A percentile compares a stretch with the other conserved stretches of the same genome.
Evolutionary conservation across 1,139 yeast genomes (phyloP).

Genomic region (Kodamaea ohmeri): DNA sequence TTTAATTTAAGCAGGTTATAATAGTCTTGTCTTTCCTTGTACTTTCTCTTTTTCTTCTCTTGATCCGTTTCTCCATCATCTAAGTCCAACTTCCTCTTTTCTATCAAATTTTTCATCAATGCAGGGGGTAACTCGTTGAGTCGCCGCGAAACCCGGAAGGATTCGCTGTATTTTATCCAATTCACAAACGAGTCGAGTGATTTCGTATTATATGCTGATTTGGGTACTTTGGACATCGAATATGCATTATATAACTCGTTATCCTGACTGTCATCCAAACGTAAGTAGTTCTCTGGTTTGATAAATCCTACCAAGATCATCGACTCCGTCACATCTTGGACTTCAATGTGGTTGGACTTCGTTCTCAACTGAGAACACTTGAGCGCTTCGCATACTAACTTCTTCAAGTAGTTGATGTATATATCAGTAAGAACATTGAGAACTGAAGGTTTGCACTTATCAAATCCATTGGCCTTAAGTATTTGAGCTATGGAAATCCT

Average conservation of each 20-base stretch:
- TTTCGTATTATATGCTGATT: constrained; percentile 33
- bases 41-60: constrained; percentile 20
- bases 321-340: constrained; percentile 22
- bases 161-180: constrained; percentile 37
- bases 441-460: constrained; percentile 26
- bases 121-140: constrained; percentile 34
- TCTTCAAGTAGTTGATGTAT: constrained; percentile 21
- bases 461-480: constrained; percentile 27
- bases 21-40: constrained; percentile 35
- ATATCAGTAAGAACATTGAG: constrained; percentile 23
- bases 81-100: constrained; percentile 32
- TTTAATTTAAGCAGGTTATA: constrained; percentile 36
- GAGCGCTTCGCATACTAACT: constrained; percentile 14
- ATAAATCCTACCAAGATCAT: constrained; percentile 20
- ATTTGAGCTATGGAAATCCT: constrained; percentile 26
- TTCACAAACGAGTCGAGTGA: constrained; percentile 36
- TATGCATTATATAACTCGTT: constrained; percentile 16
- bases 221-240: constrained; percentile 15
- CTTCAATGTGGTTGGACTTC: constrained; percentile 16
- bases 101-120: constrained; percentile 35
- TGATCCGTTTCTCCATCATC: constrained; percentile 31
- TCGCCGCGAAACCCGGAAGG: constrained; percentile 23
- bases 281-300: constrained; percentile 18
- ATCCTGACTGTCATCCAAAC: constrained; percentile 17
- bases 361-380: constrained; percentile 20